These are phyloP conservation scores for Liriodendron chinense DNA, from an alignment of 164 flowering plant species.

Conservation along the genomic window DNA sequence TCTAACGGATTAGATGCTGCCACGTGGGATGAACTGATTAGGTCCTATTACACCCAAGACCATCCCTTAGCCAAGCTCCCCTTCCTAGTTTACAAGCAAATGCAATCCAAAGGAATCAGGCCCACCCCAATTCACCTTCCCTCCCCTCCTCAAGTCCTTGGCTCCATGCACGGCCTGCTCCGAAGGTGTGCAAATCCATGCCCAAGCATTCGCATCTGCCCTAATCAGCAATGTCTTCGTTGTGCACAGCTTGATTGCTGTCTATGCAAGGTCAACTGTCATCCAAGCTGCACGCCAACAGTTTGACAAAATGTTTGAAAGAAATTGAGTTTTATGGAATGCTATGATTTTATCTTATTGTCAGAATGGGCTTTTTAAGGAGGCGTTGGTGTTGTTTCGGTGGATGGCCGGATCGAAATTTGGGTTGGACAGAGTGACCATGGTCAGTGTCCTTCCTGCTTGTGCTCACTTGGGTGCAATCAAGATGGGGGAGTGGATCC, in stretches of 20 bases:
- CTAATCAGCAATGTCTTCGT: conserved; percentile 40
- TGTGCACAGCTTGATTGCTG: background rate
- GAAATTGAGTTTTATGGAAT: conserved; percentile 6
- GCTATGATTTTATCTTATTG: conserved; percentile 7
- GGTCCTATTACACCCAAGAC: background rate
- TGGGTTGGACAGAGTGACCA: background rate
- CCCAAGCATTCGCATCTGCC: conserved; percentile 26
- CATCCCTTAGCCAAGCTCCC: background rate
- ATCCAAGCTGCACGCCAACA: background rate
- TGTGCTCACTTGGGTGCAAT: conserved; percentile 11
- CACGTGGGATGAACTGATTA: conserved; percentile 3
- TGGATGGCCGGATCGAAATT: background rate
- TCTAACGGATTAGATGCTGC: background rate
- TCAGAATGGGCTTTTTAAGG: conserved; percentile 1
- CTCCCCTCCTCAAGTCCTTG: conserved; percentile 40
- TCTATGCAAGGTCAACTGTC: background rate
- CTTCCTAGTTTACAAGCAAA: conserved; percentile 5
- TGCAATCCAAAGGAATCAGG: conserved; percentile 2
- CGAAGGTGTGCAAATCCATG: conserved; percentile 31
- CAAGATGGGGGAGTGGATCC: conserved; percentile 7
- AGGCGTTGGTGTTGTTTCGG: conserved; percentile 8
- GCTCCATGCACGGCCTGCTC: conserved; percentile 18
- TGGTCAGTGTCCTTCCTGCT: conserved; percentile 13
- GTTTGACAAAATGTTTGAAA: conserved; percentile 8
- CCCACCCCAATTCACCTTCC: conserved; percentile 41